These are phyloP conservation scores for Gossypium stocksii DNA, from an alignment of 345 rosid genomes.

Conservation along the genomic window DNA sequence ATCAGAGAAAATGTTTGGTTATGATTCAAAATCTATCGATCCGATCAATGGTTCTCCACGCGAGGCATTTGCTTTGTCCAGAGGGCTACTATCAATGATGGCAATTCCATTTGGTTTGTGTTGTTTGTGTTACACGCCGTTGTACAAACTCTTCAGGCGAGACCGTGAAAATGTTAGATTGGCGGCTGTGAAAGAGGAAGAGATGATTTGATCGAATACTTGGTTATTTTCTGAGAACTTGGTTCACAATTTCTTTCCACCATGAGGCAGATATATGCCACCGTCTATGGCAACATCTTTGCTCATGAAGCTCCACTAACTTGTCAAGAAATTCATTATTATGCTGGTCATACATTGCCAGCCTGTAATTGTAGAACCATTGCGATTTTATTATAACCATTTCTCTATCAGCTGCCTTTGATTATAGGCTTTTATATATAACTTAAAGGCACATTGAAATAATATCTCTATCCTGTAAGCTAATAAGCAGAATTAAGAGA, in stretches of 20 bases:
- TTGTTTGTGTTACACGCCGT: slow-evolving; percentile 76
- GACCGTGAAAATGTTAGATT: slow-evolving; percentile 65
- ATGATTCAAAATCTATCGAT: slow-evolving; percentile 65
- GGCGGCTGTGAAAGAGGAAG: slow-evolving; percentile 46
- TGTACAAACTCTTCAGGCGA: slow-evolving; percentile 53
- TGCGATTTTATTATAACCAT: neutral
- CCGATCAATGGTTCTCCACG: slow-evolving; percentile 55
- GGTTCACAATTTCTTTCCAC: neutral
- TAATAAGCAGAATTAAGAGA: neutral
- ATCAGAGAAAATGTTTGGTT: slow-evolving; percentile 77
- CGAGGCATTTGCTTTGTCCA: slow-evolving; percentile 72
- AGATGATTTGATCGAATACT: slow-evolving; percentile 35
- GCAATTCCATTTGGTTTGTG: slow-evolving; percentile 82
- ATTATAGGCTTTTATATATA: too few relatives aligned
- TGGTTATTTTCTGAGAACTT: neutral
- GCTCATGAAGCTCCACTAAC: neutral
- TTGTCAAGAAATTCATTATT: neutral
- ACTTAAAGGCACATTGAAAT: neutral
- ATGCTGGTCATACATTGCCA: neutral
- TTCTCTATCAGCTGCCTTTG: neutral
- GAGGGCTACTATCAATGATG: slow-evolving; percentile 92
- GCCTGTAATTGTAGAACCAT: neutral
- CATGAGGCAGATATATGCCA: neutral
- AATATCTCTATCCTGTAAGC: neutral
- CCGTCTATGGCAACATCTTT: neutral